Conservation (phyloP, 371 early-diverging fungal genomes). For the Chytridium lagenaria region DNA sequence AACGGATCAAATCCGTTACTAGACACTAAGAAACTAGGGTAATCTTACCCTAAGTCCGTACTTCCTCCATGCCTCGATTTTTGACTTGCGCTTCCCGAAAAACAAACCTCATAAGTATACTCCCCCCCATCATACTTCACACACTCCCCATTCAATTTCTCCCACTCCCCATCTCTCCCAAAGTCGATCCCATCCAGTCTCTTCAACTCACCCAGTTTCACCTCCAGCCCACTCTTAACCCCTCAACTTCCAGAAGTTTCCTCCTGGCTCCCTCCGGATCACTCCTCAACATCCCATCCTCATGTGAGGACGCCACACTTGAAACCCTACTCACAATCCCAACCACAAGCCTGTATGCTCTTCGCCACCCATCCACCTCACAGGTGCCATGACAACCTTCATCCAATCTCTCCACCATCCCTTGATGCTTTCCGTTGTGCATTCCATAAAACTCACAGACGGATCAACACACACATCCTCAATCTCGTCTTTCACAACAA, state of each 20-base stretch:
- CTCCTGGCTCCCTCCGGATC: conserved; percentile 27
- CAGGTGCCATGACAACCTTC: conserved; percentile 29
- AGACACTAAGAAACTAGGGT: conserved; percentile 59
- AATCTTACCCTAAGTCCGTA: conserved; percentile 73
- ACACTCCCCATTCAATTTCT: conserved; percentile 69
- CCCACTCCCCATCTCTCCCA: conserved; percentile 49
- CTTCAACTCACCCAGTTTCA: conserved; percentile 35
- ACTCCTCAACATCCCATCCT: conserved; percentile 17
- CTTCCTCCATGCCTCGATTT: conserved; percentile 64
- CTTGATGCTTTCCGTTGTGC: too few relatives aligned
- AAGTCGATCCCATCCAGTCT: conserved; percentile 35
- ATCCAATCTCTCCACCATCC: too few relatives aligned
- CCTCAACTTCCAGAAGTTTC: conserved; percentile 27
- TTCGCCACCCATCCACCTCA: conserved; percentile 33
- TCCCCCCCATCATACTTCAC: conserved; percentile 72
- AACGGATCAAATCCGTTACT: conserved; percentile 78
- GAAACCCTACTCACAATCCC: conserved; percentile 13
- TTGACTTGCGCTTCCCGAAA: conserved; percentile 78
- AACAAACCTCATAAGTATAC: conserved; percentile 76
- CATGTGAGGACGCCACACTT: conserved; percentile 20
- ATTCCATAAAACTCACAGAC: conserved; percentile 4
- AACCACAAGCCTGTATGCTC: background rate
- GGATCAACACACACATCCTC: conserved; percentile 32
- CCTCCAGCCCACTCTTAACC: conserved; percentile 26
- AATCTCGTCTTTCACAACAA: too few relatives aligned